phyloP scores from a whole-genome alignment of 257 asterid genomes.

The Ligustrum vulgare region DNA sequence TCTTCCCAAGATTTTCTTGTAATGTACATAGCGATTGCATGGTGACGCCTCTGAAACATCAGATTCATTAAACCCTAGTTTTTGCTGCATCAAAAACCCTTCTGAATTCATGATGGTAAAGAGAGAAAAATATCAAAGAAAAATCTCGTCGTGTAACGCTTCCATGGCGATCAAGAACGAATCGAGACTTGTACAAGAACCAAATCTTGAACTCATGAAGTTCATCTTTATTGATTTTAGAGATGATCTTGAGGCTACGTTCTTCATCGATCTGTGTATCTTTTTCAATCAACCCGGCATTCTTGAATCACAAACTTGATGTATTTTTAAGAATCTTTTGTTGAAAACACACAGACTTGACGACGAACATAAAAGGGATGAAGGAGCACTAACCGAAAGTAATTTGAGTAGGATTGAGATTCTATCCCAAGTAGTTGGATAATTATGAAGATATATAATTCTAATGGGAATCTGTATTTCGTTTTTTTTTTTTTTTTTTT shows the following conservation, averaged over 20 bases:
- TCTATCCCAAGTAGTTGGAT: not conserved
- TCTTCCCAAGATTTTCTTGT: slow-evolving; percentile 36
- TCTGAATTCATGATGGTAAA: slow-evolving; percentile 2
- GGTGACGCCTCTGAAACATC: slow-evolving; percentile 33
- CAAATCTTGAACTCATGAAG: not conserved
- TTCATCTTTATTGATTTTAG: slow-evolving; percentile 17
- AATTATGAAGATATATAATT: not conserved
- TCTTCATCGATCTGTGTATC: not conserved
- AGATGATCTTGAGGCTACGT: not conserved
- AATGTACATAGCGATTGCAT: slow-evolving; percentile 31
- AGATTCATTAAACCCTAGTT: not conserved
- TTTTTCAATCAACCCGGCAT: not conserved
- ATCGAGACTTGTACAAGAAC: slow-evolving; percentile 20
- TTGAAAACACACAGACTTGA: not conserved
- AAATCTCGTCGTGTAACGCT: slow-evolving; percentile 24
- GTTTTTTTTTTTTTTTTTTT: too few species aligned
- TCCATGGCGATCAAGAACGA: slow-evolving; percentile 29
- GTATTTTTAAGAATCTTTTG: not conserved
- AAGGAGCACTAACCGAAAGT: not conserved
- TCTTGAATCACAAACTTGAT: not conserved
- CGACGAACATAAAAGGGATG: not conserved
- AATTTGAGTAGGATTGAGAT: not conserved
- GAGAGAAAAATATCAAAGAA: not conserved
- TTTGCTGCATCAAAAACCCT: not conserved
- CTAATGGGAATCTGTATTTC: not conserved